Percentiles rank a stretch among this genome's conserved stretches.
phyloP scores from a whole-genome alignment of 2,329 filamentous ascomycete species.

The Byssoonygena ceratinophila region DNA sequence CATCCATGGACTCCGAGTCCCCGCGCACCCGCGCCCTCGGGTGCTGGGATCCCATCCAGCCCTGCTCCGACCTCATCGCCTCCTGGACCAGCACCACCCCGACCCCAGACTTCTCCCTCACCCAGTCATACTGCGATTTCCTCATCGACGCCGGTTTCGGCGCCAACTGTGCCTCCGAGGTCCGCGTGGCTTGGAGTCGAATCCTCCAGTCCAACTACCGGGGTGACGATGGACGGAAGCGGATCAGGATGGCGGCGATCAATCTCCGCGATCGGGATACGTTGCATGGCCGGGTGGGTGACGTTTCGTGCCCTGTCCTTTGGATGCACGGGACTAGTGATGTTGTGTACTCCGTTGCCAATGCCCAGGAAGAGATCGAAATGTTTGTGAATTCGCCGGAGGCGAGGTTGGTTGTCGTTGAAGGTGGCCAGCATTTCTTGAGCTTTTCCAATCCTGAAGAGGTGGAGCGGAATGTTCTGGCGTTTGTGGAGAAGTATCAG shows the following conservation, averaged over 20 bases:
- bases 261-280: slow-evolving; percentile 42
- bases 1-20: slow-evolving; percentile 43
- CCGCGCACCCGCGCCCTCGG: slow-evolving; percentile 34
- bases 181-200: slow-evolving; percentile 37
- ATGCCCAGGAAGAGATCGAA: slow-evolving; percentile 40
- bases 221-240: slow-evolving; percentile 41
- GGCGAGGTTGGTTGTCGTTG: slow-evolving; percentile 35
- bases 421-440: slow-evolving; percentile 43
- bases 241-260: slow-evolving; percentile 42
- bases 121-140: slow-evolving; percentile 36
- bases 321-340: slow-evolving; percentile 41
- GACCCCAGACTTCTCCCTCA: slow-evolving; percentile 36
- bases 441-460: slow-evolving; percentile 39
- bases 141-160: slow-evolving; percentile 41
- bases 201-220: slow-evolving; percentile 38
- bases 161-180: slow-evolving; percentile 28
- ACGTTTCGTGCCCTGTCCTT: slow-evolving; percentile 42
- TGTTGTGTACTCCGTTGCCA: slow-evolving; percentile 33
- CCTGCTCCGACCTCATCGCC: slow-evolving; percentile 28
- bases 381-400: slow-evolving; percentile 38
- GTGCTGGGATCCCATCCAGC: slow-evolving; percentile 40
- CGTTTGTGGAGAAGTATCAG: slow-evolving; percentile 24
- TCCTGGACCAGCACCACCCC: slow-evolving; percentile 31
- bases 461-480: slow-evolving; percentile 36
- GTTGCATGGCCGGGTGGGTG: slow-evolving; percentile 36